Conservation (phyloP, 768 basidiomycete species). For the Stropharia rugosoannulata region DNA sequence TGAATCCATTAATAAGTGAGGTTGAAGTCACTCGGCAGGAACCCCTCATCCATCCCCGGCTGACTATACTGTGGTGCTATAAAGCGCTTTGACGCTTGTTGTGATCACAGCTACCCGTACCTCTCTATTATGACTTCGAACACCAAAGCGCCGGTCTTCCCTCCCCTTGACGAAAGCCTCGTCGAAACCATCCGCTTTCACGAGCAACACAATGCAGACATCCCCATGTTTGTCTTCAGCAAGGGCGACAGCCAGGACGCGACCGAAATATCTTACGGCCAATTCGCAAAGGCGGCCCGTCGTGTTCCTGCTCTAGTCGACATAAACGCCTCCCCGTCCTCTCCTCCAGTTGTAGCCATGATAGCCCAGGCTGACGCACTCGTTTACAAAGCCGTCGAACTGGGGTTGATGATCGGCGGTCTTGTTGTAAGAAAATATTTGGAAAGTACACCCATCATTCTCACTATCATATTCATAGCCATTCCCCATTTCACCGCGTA, state of each 20-base stretch:
- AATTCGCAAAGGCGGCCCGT: slow-evolving; percentile 7
- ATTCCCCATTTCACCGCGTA: slow-evolving; percentile 14
- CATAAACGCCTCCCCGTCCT: not conserved
- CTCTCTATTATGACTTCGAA: not conserved
- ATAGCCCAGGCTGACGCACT: slow-evolving; percentile 10
- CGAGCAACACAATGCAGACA: slow-evolving; percentile 35
- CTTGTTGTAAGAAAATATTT: slow-evolving; percentile 1
- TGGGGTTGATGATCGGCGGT: slow-evolving; percentile 10
- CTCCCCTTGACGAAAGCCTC: slow-evolving; percentile 7
- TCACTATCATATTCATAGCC: slow-evolving; percentile 4
- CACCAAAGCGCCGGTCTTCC: slow-evolving; percentile 3
- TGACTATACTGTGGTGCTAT: not conserved
- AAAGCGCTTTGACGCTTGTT: not conserved
- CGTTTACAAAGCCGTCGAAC: slow-evolving; percentile 5
- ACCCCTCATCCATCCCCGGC: too few species aligned
- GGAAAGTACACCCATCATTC: not conserved
- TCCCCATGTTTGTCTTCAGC: slow-evolving; percentile 9
- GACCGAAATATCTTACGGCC: slow-evolving; percentile 6
- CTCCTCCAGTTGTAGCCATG: slow-evolving; percentile 8
- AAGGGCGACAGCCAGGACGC: slow-evolving; percentile 1
- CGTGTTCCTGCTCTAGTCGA: slow-evolving; percentile 1
- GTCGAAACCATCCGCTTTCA: slow-evolving; percentile 48
- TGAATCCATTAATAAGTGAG: too few species aligned
- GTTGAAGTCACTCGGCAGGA: too few species aligned
- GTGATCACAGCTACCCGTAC: not conserved